These are phyloP conservation scores for Talaromyces verruculosus DNA, from an alignment of 2,329 filamentous ascomycete genomes.

Conservation along the genomic window DNA sequence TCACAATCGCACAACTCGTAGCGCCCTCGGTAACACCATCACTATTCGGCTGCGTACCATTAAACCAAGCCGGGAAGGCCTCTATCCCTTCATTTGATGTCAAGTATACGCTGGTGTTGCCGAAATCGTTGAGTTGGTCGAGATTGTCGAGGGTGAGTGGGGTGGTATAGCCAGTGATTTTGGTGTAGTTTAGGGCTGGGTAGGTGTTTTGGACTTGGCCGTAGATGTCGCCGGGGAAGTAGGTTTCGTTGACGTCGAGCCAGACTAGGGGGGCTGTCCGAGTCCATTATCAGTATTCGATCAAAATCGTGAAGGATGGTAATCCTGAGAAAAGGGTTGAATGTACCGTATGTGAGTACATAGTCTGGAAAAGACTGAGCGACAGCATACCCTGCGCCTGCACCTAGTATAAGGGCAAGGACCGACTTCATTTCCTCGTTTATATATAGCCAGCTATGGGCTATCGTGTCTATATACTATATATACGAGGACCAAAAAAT, in stretches of 20 bases:
- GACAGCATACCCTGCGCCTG: background rate
- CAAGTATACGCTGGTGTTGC: slow-evolving; percentile 50
- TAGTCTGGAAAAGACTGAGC: slow-evolving; percentile 17
- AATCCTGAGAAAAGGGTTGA: too few relatives aligned
- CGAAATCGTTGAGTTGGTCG: slow-evolving; percentile 48
- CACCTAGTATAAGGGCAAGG: slow-evolving; percentile 3
- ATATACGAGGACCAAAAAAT: background rate
- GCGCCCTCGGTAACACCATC: slow-evolving; percentile 53
- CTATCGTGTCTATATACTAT: background rate
- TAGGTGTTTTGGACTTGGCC: slow-evolving; percentile 49
- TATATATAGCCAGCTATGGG: background rate
- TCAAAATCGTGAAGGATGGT: background rate
- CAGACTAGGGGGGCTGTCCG: slow-evolving; percentile 52
- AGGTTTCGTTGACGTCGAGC: slow-evolving; percentile 51
- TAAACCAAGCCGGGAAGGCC: slow-evolving; percentile 45
- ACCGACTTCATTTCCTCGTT: slow-evolving; percentile 13
- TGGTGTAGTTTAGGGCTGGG: slow-evolving; percentile 46
- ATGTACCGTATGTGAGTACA: slow-evolving; percentile 19
- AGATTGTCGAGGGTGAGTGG: slow-evolving; percentile 52
- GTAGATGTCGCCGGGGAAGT: slow-evolving; percentile 52
- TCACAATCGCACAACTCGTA: slow-evolving; percentile 55
- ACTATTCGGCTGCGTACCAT: slow-evolving; percentile 55
- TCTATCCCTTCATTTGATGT: slow-evolving; percentile 52
- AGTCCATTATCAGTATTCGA: background rate
- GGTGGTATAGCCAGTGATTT: slow-evolving; percentile 38